Evolutionary conservation across 1,284 basidiomycete species (phyloP).

Genomic region (Cutaneotrichosporon sp.): DNA sequence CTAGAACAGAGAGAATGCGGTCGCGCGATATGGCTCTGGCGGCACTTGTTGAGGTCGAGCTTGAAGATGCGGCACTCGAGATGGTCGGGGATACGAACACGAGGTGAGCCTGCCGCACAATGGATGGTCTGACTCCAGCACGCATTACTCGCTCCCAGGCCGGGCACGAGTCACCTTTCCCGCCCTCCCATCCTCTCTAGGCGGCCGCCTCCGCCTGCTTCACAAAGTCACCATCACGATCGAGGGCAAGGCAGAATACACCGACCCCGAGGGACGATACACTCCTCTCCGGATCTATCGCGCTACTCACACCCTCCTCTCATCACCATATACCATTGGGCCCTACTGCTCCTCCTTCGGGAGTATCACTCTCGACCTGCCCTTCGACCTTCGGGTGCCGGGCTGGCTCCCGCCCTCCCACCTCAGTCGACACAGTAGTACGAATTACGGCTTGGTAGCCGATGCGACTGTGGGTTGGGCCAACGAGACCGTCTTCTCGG

Average conservation of each 20-base stretch:
- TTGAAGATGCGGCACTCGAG: background rate
- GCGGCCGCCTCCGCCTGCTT: slow-evolving; percentile 22
- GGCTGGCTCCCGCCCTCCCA: slow-evolving; percentile 50
- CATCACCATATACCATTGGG: slow-evolving; percentile 15
- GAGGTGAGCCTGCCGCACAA: background rate
- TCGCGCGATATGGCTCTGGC: slow-evolving; percentile 1
- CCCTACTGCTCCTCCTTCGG: background rate
- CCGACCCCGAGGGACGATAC: slow-evolving; percentile 47
- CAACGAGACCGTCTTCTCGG: background rate
- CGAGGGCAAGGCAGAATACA: slow-evolving; percentile 50
- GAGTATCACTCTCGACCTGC: slow-evolving; percentile 35
- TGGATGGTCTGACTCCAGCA: slow-evolving; percentile 16
- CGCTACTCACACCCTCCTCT: slow-evolving; percentile 24
- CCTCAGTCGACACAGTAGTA: slow-evolving; percentile 29
- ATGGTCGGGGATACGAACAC: slow-evolving; percentile 6
- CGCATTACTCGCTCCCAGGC: slow-evolving; percentile 32
- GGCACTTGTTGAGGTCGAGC: background rate
- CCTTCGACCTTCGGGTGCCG: slow-evolving; percentile 48
- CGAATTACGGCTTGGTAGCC: slow-evolving; percentile 39
- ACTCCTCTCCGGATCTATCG: slow-evolving; percentile 39
- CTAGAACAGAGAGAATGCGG: no score
- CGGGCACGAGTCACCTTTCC: slow-evolving; percentile 26
- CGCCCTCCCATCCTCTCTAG: background rate
- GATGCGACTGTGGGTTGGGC: slow-evolving; percentile 39
- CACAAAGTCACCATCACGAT: slow-evolving; percentile 28